Evolutionary conservation across 345 rosid genomes (phyloP).

Genomic region (Eucalyptus cloeziana): DNA sequence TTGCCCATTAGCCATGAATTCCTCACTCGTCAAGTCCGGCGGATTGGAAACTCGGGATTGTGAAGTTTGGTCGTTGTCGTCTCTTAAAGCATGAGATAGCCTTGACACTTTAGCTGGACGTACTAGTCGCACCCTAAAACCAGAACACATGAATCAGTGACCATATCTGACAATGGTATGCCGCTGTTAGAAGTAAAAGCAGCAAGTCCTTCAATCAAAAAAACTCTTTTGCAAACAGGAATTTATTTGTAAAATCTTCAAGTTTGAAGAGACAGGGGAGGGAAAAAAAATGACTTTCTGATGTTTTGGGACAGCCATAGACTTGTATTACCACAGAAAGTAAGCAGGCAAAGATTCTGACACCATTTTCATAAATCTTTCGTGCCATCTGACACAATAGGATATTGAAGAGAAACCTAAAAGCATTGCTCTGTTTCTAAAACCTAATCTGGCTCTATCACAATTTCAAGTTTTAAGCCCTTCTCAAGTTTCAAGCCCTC

Average conservation of each 20-base stretch:
- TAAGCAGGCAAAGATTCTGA: background rate
- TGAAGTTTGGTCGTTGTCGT: slow-evolving; percentile 5
- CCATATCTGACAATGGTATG: background rate
- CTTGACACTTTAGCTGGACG: slow-evolving; percentile 40
- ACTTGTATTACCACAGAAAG: background rate
- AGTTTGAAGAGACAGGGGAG: background rate
- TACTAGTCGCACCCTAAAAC: slow-evolving; percentile 44
- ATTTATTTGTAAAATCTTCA: background rate
- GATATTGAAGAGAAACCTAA: background rate
- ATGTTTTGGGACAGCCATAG: background rate
- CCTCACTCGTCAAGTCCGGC: background rate
- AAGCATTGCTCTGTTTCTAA: background rate
- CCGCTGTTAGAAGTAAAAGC: background rate
- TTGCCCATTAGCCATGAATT: slow-evolving; percentile 8
- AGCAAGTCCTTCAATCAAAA: background rate
- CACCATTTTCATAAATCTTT: background rate
- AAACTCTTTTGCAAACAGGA: background rate
- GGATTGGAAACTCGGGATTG: background rate
- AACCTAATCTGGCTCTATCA: background rate
- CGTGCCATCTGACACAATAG: background rate
- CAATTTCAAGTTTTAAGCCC: background rate
- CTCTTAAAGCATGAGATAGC: slow-evolving; percentile 1
- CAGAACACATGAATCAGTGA: background rate
- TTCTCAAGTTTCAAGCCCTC: background rate
- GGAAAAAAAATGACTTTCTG: background rate